Conservation (phyloP, 192 early-diverging fungal species). For the Backusella circina region DNA sequence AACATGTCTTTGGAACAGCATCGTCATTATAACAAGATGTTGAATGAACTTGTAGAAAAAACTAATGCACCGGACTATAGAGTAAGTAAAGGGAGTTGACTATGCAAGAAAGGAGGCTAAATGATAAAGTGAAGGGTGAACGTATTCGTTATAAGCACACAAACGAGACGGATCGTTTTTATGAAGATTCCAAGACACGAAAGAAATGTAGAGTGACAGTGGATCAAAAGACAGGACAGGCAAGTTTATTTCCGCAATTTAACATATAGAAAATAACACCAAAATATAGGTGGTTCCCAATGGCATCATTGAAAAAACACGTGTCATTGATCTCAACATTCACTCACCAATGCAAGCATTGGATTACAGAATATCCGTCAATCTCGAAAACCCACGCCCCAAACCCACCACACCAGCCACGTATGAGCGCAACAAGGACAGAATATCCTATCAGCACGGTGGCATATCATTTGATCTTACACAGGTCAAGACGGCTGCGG, state of each 20-base stretch:
- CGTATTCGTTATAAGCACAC: constrained; percentile 70
- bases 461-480: constrained; percentile 87
- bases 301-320: constrained; percentile 68
- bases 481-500: constrained; percentile 60
- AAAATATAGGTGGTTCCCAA: constrained; percentile 38
- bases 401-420: constrained; percentile 31
- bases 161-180: constrained; percentile 70
- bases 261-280: not conserved
- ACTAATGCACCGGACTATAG: constrained; percentile 40
- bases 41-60: constrained; percentile 71
- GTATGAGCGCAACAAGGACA: constrained; percentile 79
- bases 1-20: constrained; percentile 89
- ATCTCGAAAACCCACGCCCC: constrained; percentile 59
- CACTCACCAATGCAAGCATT: constrained; percentile 74
- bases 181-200: constrained; percentile 24
- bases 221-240: constrained; percentile 57
- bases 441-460: constrained; percentile 82
- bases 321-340: constrained; percentile 83
- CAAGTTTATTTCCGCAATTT: too few species aligned
- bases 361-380: constrained; percentile 87
- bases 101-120: not conserved
- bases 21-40: constrained; percentile 73
- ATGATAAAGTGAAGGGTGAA: constrained; percentile 34
- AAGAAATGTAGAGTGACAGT: constrained; percentile 60
- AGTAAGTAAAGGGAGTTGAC: constrained; percentile 15